Percentiles rank a stretch among this genome's conserved stretches.
These are phyloP conservation scores for Pythium monospermum DNA, from an alignment of 352 stramenopile species.

Conservation along the genomic window DNA sequence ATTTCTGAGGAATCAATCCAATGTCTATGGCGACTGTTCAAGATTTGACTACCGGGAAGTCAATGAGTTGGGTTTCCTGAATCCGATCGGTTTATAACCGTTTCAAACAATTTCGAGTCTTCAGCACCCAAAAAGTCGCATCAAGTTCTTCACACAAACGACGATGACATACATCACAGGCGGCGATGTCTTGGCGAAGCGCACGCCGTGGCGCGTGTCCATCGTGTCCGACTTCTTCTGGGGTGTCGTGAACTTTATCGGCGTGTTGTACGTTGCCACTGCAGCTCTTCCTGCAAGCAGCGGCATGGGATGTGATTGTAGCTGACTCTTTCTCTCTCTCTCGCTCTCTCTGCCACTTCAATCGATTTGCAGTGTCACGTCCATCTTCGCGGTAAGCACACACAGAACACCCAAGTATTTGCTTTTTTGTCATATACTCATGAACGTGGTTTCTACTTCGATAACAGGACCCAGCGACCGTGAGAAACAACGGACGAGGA, in stretches of 20 bases:
- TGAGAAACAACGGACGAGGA: slow-evolving; percentile 18
- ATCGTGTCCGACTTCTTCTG: slow-evolving; percentile 70
- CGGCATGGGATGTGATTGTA: background rate
- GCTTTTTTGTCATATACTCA: slow-evolving; percentile 2
- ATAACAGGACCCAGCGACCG: slow-evolving; percentile 38
- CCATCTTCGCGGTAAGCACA: slow-evolving; percentile 51
- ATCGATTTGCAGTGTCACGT: slow-evolving; percentile 29
- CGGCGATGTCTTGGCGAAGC: slow-evolving; percentile 62
- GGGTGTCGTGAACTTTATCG: slow-evolving; percentile 67
- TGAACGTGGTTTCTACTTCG: background rate
- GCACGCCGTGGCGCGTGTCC: slow-evolving; percentile 58
- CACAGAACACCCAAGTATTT: background rate
- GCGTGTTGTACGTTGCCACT: slow-evolving; percentile 56
- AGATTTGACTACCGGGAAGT: background rate
- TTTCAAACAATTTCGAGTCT: background rate
- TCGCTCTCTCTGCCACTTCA: slow-evolving; percentile 17
- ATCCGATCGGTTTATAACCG: background rate
- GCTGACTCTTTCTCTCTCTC: background rate
- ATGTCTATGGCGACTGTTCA: background rate
- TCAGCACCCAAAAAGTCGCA: background rate
- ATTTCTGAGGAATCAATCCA: background rate
- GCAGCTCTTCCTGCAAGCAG: background rate
- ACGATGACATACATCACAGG: slow-evolving; percentile 60
- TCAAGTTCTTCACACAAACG: background rate
- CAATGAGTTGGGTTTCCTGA: too few relatives aligned